phyloP scores from a whole-genome alignment of 352 stramenopile species.

The Phytopythium oedochilum region DNA sequence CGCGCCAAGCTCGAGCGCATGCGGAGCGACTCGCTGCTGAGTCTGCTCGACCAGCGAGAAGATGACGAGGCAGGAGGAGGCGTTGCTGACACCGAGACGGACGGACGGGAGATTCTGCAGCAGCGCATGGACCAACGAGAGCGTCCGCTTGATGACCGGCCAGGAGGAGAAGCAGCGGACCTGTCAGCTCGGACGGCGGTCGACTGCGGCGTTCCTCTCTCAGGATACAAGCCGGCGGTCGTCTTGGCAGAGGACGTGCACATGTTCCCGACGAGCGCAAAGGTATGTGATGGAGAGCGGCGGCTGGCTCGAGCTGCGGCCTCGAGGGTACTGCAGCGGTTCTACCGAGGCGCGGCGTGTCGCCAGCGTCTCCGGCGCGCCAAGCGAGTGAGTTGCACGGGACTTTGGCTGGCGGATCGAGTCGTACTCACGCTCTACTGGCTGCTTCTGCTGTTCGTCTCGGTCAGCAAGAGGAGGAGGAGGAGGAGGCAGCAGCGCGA shows the following conservation, averaged over 20 bases:
- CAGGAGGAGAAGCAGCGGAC: too few species aligned
- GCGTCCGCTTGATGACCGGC: too few species aligned
- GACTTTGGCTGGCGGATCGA: not conserved
- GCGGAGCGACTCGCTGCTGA: constrained; percentile 18
- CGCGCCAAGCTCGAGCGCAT: constrained; percentile 25
- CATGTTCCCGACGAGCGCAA: constrained; percentile 2
- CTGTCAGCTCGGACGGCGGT: not conserved
- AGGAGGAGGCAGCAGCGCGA: constrained; percentile 13
- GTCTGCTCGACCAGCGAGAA: constrained; percentile 7
- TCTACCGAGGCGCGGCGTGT: constrained; percentile 21
- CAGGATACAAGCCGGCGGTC: not conserved
- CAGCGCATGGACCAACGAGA: not conserved
- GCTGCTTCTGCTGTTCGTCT: not conserved
- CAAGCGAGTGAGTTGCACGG: constrained; percentile 21
- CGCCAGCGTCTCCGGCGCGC: constrained; percentile 16
- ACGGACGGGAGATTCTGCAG: not conserved
- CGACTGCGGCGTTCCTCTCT: not conserved
- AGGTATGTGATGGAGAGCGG: constrained; percentile 4
- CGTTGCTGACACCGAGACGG: not conserved
- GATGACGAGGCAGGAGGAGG: not conserved
- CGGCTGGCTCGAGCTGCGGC: constrained; percentile 8
- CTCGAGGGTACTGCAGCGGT: constrained; percentile 21
- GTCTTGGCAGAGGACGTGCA: constrained; percentile 2
- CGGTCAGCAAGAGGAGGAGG: not conserved
- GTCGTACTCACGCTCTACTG: not conserved